A percentile compares a stretch with the other conserved stretches of the same genome.
Evolutionary conservation across 78 protist genomes (phyloP).

Genomic region (Dictyostelium discoideum): DNA sequence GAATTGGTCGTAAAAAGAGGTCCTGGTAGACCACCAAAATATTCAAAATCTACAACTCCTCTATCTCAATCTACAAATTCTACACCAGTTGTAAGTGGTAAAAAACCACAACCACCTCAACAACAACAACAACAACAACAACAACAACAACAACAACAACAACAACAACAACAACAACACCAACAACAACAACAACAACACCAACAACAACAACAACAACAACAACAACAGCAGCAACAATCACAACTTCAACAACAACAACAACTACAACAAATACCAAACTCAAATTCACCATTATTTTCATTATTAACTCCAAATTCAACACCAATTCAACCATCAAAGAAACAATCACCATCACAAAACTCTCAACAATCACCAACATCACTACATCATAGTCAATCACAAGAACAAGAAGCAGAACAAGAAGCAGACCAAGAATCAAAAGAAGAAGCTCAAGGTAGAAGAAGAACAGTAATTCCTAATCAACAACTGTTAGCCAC

Average conservation of each 20-base stretch:
- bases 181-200: neutral
- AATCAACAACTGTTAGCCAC: neutral
- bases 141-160: neutral
- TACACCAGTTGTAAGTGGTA: neutral
- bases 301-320: neutral
- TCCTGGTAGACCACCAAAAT: conserved; percentile 56
- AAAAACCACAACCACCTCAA: neutral
- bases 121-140: neutral
- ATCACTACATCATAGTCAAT: neutral
- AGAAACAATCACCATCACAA: neutral
- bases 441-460: neutral
- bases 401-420: neutral
- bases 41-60: conserved; percentile 13
- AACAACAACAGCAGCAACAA: neutral
- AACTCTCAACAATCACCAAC: neutral
- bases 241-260: neutral
- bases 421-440: neutral
- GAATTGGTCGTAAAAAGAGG: conserved; percentile 12
- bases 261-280: neutral
- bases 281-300: neutral
- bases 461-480: neutral
- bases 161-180: neutral
- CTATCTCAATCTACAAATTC: neutral
- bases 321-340: neutral
- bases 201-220: neutral